These are phyloP conservation scores for Penicillium subrubescens DNA, from an alignment of 495 filamentous ascomycete genomes.

Conservation along the genomic window DNA sequence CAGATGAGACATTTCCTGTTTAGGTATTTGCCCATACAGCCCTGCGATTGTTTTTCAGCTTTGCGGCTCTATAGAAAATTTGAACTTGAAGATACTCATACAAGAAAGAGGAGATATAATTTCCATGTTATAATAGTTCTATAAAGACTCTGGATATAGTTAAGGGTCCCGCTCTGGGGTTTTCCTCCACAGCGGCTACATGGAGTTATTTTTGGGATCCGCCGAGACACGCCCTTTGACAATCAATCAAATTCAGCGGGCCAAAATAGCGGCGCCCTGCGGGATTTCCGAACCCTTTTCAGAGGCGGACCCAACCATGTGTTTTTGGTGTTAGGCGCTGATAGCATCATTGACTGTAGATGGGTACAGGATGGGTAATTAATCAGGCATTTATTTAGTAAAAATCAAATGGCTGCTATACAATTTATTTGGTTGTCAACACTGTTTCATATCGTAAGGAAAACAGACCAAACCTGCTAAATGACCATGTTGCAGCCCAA, in stretches of 20 bases:
- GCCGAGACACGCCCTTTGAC: constrained; percentile 4
- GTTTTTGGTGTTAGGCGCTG: not conserved
- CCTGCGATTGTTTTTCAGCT: not conserved
- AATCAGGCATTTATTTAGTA: not conserved
- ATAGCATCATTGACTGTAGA: not conserved
- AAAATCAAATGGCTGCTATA: not conserved
- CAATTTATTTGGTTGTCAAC: not conserved
- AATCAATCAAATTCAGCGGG: not conserved
- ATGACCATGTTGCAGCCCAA: constrained; percentile 24
- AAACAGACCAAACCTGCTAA: not conserved
- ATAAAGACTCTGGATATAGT: not conserved
- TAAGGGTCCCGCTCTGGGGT: not conserved
- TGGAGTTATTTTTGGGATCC: constrained; percentile 5
- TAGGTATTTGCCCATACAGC: constrained; percentile 11
- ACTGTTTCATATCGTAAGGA: not conserved
- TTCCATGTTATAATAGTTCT: not conserved
- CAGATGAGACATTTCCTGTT: constrained; percentile 16
- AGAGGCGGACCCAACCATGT: not conserved
- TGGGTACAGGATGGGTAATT: not conserved
- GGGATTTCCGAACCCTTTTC: constrained; percentile 1
- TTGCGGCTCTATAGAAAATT: not conserved
- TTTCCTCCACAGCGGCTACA: constrained; percentile 5
- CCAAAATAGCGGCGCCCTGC: not conserved
- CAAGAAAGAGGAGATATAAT: not conserved
- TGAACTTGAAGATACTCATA: not conserved